phyloP scores from a whole-genome alignment of 108 stramenopile species.

The Cyclotella sp. region DNA sequence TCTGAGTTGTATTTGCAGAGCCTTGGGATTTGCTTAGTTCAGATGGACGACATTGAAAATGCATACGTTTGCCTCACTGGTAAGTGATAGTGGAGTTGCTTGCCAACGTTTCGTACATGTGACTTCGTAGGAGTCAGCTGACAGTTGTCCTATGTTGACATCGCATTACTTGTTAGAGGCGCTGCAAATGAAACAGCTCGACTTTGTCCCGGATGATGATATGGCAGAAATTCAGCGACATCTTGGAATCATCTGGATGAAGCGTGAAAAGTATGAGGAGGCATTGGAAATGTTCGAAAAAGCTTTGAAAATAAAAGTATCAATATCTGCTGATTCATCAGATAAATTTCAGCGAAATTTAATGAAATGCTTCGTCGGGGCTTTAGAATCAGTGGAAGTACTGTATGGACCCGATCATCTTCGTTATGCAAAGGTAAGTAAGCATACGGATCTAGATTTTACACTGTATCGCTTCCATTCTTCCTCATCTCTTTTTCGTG shows the following conservation, averaged over 20 bases:
- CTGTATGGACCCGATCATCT: slow-evolving; percentile 43
- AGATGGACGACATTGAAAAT: slow-evolving; percentile 51
- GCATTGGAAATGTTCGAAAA: slow-evolving; percentile 47
- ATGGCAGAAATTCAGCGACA: slow-evolving; percentile 52
- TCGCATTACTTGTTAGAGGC: slow-evolving; percentile 38
- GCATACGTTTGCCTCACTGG: slow-evolving; percentile 39
- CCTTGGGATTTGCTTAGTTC: slow-evolving; percentile 46
- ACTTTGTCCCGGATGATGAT: slow-evolving; percentile 41
- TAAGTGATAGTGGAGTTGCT: slow-evolving; percentile 3
- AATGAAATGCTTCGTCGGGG: slow-evolving; percentile 58
- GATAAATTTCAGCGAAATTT: slow-evolving; percentile 35
- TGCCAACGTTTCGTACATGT: not conserved
- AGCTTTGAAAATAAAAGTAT: slow-evolving; percentile 43
- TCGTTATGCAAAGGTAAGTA: slow-evolving; percentile 38
- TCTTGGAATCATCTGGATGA: slow-evolving; percentile 48
- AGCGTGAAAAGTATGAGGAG: slow-evolving; percentile 39
- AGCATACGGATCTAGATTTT: not conserved
- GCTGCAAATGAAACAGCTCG: slow-evolving; percentile 47
- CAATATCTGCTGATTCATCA: slow-evolving; percentile 21
- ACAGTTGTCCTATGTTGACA: not conserved
- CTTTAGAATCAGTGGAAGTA: slow-evolving; percentile 40
- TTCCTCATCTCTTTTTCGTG: not conserved
- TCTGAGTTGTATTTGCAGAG: slow-evolving; percentile 47
- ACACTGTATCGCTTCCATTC: not conserved
- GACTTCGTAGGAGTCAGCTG: not conserved